Evolutionary conservation across 768 basidiomycete species (phyloP).

Genomic region (Podaxis sp.): DNA sequence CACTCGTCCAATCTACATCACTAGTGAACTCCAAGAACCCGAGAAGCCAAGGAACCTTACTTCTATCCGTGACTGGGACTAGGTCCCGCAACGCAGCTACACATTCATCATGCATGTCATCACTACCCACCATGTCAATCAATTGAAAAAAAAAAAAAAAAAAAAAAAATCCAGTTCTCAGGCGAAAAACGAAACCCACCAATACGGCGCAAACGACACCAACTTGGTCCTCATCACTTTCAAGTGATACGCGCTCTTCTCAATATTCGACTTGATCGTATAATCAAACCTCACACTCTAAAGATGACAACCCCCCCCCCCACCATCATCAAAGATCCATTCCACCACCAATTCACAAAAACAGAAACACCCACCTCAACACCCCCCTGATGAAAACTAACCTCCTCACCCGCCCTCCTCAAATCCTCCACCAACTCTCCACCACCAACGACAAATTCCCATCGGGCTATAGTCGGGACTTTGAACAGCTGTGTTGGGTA

Average conservation of each 20-base stretch:
- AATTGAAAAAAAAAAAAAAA: background rate
- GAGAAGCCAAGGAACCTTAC: background rate
- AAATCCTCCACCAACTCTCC: slow-evolving; percentile 26
- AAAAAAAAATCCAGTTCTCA: background rate
- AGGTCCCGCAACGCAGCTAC: background rate
- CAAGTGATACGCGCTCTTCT: background rate
- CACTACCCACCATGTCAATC: background rate
- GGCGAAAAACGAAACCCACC: background rate
- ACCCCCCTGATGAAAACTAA: background rate
- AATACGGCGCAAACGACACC: background rate
- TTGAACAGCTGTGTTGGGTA: slow-evolving; percentile 23
- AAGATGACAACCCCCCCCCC: background rate
- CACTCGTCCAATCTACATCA: slow-evolving; percentile 7
- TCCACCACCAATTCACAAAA: background rate
- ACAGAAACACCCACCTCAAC: background rate
- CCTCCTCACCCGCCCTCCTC: slow-evolving; percentile 19
- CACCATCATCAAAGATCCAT: background rate
- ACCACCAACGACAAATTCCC: slow-evolving; percentile 27
- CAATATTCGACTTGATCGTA: background rate
- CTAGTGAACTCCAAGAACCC: background rate
- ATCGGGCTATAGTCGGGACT: slow-evolving; percentile 15
- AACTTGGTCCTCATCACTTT: background rate
- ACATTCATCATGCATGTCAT: slow-evolving; percentile 3
- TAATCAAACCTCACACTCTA: background rate
- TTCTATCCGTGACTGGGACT: background rate